These are phyloP conservation scores for Cetradonia linearis DNA, from an alignment of 495 filamentous ascomycete species.

Conservation along the genomic window DNA sequence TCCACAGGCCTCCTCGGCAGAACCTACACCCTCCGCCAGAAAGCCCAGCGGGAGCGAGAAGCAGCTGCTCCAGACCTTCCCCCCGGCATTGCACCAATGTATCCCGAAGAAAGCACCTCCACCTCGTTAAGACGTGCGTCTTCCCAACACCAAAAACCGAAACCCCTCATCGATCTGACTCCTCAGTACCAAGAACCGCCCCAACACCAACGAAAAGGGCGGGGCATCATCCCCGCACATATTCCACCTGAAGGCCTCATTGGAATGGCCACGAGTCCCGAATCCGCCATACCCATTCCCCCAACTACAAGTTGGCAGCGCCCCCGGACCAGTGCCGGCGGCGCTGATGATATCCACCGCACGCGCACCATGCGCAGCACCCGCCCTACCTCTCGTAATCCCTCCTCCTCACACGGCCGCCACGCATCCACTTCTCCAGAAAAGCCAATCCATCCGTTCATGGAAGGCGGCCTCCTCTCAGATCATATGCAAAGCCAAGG, in stretches of 20 bases:
- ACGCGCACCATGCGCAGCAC: constrained; percentile 22
- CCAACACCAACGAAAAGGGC: constrained; percentile 58
- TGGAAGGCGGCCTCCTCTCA: constrained; percentile 26
- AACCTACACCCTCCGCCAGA: constrained; percentile 52
- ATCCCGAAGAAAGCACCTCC: background rate
- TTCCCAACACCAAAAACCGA: constrained; percentile 35
- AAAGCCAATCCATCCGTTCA: constrained; percentile 14
- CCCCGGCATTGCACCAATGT: background rate
- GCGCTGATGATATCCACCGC: constrained; percentile 7
- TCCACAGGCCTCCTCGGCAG: constrained; percentile 50
- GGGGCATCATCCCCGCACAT: constrained; percentile 52
- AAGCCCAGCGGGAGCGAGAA: constrained; percentile 45
- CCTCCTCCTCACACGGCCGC: constrained; percentile 29
- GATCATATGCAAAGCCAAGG: constrained; percentile 25
- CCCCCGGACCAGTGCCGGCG: constrained; percentile 36
- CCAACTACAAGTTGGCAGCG: constrained; percentile 29
- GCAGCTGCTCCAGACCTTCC: constrained; percentile 19
- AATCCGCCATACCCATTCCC: constrained; percentile 43
- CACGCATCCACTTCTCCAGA: constrained; percentile 21
- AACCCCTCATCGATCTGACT: constrained; percentile 66
- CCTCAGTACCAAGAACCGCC: constrained; percentile 65
- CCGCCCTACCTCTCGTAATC: constrained; percentile 12
- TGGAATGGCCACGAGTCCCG: constrained; percentile 51
- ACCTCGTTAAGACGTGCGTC: constrained; percentile 23
- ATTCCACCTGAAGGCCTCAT: constrained; percentile 46